Conservation (phyloP, 1,139 yeast genomes). For the Yamadazyma sp. region DNA sequence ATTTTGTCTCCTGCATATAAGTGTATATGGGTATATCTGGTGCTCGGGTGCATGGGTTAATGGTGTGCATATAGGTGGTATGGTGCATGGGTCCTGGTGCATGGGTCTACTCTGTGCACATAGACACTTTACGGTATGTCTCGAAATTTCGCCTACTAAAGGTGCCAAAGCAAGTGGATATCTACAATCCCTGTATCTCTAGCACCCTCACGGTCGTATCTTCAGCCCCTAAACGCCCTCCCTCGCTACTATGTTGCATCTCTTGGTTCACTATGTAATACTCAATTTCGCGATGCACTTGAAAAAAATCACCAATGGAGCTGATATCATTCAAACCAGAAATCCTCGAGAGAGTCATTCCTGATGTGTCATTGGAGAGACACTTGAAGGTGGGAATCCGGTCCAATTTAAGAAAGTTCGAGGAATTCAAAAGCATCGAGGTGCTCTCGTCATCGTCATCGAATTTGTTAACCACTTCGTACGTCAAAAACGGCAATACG, state of each 20-base stretch:
- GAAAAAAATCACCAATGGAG: constrained; percentile 3
- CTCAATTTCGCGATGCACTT: constrained; percentile 3
- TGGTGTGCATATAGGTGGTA: too few species aligned
- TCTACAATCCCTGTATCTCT: background rate
- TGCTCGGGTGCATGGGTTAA: too few species aligned
- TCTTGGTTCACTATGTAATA: too few species aligned
- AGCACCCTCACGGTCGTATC: background rate
- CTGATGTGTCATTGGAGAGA: constrained; percentile 78
- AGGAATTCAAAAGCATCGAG: constrained; percentile 66
- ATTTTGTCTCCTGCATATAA: too few species aligned
- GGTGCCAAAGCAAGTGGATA: too few species aligned
- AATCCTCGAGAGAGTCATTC: constrained; percentile 80
- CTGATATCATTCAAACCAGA: constrained; percentile 72
- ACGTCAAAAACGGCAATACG: constrained; percentile 73
- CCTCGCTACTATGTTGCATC: too few species aligned
- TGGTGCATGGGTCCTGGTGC: too few species aligned
- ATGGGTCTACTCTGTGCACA: too few species aligned
- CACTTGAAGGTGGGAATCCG: constrained; percentile 73
- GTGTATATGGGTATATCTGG: too few species aligned
- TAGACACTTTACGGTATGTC: background rate
- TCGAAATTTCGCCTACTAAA: background rate
- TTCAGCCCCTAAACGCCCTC: too few species aligned
- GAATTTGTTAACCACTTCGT: constrained; percentile 63
- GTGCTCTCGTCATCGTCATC: constrained; percentile 25
- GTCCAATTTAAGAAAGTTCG: constrained; percentile 67